phyloP scores from a whole-genome alignment of 805 yeast species.

The Yamadazyma insecticola region DNA sequence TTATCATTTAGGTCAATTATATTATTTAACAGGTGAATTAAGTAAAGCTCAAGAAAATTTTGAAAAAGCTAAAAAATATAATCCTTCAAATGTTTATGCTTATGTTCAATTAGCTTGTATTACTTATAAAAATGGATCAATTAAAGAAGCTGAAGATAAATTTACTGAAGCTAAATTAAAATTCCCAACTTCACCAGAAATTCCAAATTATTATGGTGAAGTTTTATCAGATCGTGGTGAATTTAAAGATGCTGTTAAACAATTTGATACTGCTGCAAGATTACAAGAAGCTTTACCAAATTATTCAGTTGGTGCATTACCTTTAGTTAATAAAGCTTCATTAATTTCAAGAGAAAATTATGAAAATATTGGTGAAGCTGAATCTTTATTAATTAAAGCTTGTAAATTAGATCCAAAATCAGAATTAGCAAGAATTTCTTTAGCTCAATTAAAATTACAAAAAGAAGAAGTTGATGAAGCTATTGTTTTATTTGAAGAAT shows the following conservation, averaged over 20 bases:
- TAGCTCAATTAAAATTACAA: constrained; percentile 88
- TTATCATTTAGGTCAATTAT: constrained; percentile 93
- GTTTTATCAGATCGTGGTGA: constrained; percentile 80
- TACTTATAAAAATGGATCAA: constrained; percentile 70
- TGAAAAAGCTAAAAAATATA: constrained; percentile 67
- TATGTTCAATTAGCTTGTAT: constrained; percentile 92
- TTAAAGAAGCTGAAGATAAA: constrained; percentile 54
- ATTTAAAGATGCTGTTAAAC: constrained; percentile 64
- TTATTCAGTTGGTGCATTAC: constrained; percentile 81
- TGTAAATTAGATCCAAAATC: constrained; percentile 79
- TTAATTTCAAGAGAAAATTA: constrained; percentile 54
- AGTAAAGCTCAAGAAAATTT: constrained; percentile 70
- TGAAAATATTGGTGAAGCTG: constrained; percentile 49
- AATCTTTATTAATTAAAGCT: constrained; percentile 66
- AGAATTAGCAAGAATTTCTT: constrained; percentile 84
- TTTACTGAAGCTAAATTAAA: constrained; percentile 66
- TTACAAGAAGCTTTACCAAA: constrained; percentile 67
- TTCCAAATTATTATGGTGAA: constrained; percentile 95
- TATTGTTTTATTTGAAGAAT: constrained; percentile 72
- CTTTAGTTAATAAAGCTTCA: constrained; percentile 86
- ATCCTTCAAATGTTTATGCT: constrained; percentile 74
- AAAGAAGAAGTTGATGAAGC: constrained; percentile 81
- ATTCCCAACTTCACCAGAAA: constrained; percentile 86
- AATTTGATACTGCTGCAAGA: constrained; percentile 81
- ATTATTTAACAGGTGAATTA: constrained; percentile 74